These are phyloP conservation scores for Scedosporium minutisporum DNA, from an alignment of 2,329 filamentous ascomycete species.

Conservation along the genomic window DNA sequence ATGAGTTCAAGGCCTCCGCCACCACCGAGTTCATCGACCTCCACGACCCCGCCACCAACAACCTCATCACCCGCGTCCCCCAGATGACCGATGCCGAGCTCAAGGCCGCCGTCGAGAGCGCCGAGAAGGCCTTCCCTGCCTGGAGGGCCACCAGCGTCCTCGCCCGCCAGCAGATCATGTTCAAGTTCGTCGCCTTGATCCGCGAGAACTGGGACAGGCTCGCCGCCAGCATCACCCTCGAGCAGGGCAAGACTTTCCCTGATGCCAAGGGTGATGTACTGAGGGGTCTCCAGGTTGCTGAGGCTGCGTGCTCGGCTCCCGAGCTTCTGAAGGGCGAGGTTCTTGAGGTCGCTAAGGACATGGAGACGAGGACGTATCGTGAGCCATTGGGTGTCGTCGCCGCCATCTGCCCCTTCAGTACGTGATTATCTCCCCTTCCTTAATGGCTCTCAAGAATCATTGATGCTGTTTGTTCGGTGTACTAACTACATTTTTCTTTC, in stretches of 20 bases:
- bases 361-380: conserved; percentile 76
- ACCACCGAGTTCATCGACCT: conserved; percentile 68
- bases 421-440: conserved; percentile 20
- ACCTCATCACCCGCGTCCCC: conserved; percentile 72
- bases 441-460: background rate
- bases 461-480: background rate
- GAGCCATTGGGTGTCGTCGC: conserved; percentile 75
- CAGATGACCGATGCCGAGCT: conserved; percentile 74
- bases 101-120: conserved; percentile 63
- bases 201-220: conserved; percentile 77
- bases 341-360: conserved; percentile 78
- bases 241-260: conserved; percentile 82
- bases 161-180: conserved; percentile 74
- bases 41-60: conserved; percentile 76
- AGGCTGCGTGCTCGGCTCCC: conserved; percentile 71
- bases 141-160: conserved; percentile 68
- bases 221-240: conserved; percentile 74
- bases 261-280: conserved; percentile 77
- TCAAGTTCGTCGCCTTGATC: conserved; percentile 72
- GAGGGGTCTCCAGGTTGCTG: conserved; percentile 73
- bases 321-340: conserved; percentile 77
- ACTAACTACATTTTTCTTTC: background rate
- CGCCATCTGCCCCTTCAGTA: conserved; percentile 81
- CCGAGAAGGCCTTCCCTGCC: conserved; percentile 62
- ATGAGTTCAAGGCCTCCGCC: conserved; percentile 61